Percentiles rank a stretch among this genome's conserved stretches.
These are phyloP conservation scores for Brassica rapa DNA, from an alignment of 345 rosid genomes.

Conservation along the genomic window DNA sequence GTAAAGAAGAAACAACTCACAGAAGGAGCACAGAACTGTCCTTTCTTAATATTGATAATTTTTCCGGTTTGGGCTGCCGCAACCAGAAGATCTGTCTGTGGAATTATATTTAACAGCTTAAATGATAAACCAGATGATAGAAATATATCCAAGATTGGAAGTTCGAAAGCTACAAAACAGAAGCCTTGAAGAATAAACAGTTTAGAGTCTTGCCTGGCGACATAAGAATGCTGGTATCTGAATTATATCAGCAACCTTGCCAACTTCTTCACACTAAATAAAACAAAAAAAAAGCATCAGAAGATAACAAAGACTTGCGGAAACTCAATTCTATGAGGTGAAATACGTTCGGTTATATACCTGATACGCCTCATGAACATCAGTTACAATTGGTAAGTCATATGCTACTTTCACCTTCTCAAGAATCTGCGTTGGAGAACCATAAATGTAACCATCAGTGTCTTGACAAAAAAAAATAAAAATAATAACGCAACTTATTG, in stretches of 20 bases:
- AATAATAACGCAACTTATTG: background rate
- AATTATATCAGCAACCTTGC: constrained; percentile 83
- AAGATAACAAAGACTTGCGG: constrained; percentile 26
- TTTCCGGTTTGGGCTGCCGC: constrained; percentile 92
- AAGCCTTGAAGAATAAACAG: background rate
- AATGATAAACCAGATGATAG: background rate
- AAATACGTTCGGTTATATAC: constrained; percentile 41
- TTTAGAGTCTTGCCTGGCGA: constrained; percentile 62
- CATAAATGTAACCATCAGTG: constrained; percentile 17
- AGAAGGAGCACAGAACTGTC: constrained; percentile 87
- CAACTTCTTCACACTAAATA: constrained; percentile 78
- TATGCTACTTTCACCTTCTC: constrained; percentile 92
- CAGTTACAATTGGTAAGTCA: constrained; percentile 87
- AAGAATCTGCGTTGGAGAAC: constrained; percentile 65
- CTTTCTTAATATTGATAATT: constrained; percentile 88
- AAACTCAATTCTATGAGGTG: constrained; percentile 1
- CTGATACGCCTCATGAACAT: constrained; percentile 90
- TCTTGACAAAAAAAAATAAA: background rate
- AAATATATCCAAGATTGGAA: background rate
- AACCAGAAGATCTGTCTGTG: constrained; percentile 94
- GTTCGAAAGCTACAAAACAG: background rate
- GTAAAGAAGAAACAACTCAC: constrained; percentile 50
- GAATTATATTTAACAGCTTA: constrained; percentile 25
- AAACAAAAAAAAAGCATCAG: constrained; percentile 18
- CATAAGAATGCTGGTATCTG: constrained; percentile 95